phyloP scores from a whole-genome alignment of 345 rosid species.

The Carallia pectinifolia region DNA sequence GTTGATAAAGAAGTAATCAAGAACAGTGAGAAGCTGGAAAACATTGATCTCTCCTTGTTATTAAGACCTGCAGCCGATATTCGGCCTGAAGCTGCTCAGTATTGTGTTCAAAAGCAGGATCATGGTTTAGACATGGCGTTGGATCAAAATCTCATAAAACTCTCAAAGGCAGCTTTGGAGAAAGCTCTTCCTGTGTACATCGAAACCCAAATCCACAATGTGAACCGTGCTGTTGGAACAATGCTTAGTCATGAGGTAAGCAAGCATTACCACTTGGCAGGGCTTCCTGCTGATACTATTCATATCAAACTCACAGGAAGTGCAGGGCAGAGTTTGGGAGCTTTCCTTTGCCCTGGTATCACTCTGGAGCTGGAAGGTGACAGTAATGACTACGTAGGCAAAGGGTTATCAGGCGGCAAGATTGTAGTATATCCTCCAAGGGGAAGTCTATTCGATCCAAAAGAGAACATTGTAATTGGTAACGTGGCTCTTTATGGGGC shows the following conservation, averaged over 20 bases:
- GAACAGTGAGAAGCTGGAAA: conserved; percentile 78
- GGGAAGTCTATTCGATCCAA: conserved; percentile 88
- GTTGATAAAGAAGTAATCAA: conserved; percentile 79
- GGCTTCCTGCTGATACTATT: conserved; percentile 84
- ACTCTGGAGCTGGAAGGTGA: conserved; percentile 95
- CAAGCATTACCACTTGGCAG: conserved; percentile 72
- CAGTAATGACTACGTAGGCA: conserved; percentile 94
- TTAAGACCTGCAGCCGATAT: conserved; percentile 94
- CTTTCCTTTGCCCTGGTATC: conserved; percentile 91
- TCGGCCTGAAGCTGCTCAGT: conserved; percentile 92
- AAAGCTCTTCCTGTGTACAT: conserved; percentile 82
- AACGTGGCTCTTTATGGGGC: conserved; percentile 99
- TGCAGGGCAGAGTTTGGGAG: conserved; percentile 99
- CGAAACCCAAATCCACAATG: conserved; percentile 75
- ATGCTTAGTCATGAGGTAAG: conserved; percentile 99
- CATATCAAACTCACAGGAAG: conserved; percentile 88
- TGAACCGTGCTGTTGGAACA: conserved; percentile 98
- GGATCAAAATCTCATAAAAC: conserved; percentile 66
- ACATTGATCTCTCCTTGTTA: conserved; percentile 81
- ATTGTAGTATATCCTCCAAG: conserved; percentile 89
- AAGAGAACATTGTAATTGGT: conserved; percentile 92
- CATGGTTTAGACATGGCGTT: conserved; percentile 95
- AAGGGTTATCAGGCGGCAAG: conserved; percentile 98
- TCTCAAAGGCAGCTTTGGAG: conserved; percentile 74
- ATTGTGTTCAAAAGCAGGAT: conserved; percentile 92